Base-by-base conservation (phyloP, 2,329 filamentous ascomycete species). In the Talaromyces verruculosus region DNA sequence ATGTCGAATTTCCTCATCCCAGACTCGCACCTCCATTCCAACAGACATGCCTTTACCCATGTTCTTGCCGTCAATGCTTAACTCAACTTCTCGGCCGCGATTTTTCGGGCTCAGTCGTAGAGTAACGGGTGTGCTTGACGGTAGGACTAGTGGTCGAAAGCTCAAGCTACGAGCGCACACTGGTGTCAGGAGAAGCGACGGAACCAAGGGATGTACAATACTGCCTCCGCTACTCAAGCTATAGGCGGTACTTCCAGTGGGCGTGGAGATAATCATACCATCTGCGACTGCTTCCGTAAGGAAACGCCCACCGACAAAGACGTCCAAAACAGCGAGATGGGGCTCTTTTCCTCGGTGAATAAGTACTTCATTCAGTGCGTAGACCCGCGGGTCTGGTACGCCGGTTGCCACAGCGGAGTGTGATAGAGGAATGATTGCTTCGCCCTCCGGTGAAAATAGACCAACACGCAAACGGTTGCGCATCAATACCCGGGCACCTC, bases 201-300 rank as follows among this genome's bases (percentile, higher is more conserved):
- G 90, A 2, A 98, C 94, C 1, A 97, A 85, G 0, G 95, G 95
- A 76, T 99, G 95, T 47, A 98, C 91, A 71, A 99, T 98, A 71
- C 90, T 91, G 0, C 95, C 95, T 2, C 95, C 95, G 2, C 90
- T 91, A 69, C 91, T 95, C n/a, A 99, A 84, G 67, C 91, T 95
- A 81, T 99, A 99, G 0, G 95, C 95, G 0, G 95, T 99, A 47
- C 91, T 96, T 2, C 95, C 95, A 0, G 95, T 99, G 0, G 95
- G 95, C 0, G 94, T 97, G 69, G 91, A 93, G 66, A 98, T 88
- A 53, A 98, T 90, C 77, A 99, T 96, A 61, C 95, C 95, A 76
- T 99, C 95, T 0, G 93, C 94, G 13, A 96, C 93, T 0, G 92
- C 94, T 76, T 97, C 93, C 1, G 95, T 99, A 55, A 99, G 83